Evolutionary conservation across 768 basidiomycete species (phyloP).

Genomic region (Auricularia heimuer): DNA sequence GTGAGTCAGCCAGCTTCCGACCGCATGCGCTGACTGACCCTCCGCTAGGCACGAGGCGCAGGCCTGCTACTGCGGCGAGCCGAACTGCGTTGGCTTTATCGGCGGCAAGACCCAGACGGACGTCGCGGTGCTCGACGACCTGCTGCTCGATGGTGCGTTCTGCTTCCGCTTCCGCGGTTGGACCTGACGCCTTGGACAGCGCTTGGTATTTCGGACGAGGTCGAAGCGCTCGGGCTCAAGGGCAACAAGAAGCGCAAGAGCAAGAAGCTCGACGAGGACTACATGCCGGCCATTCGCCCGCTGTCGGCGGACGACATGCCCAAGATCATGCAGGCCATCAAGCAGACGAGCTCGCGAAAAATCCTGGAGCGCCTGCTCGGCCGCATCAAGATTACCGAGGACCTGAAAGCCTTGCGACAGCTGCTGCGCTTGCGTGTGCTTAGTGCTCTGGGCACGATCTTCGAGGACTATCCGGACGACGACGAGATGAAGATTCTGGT

Average conservation of each 20-base stretch:
- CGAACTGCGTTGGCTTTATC: conserved; percentile 90
- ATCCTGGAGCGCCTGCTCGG: conserved; percentile 76
- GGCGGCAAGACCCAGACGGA: conserved; percentile 99
- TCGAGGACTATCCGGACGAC: conserved; percentile 68
- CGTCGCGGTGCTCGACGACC: conserved; percentile 85
- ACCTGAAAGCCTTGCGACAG: conserved; percentile 65
- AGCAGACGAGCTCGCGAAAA: conserved; percentile 76
- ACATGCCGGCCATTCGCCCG: conserved; percentile 71
- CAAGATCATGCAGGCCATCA: conserved; percentile 83
- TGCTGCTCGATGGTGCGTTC: conserved; percentile 77
- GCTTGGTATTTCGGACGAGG: conserved; percentile 88
- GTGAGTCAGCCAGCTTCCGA: conserved; percentile 34
- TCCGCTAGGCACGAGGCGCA: conserved; percentile 79
- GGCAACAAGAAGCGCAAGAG: conserved; percentile 83
- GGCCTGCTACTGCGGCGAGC: conserved; percentile 88
- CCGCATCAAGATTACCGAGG: conserved; percentile 85
- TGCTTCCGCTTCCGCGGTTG: neutral
- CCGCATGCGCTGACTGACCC: neutral
- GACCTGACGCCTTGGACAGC: conserved; percentile 35
- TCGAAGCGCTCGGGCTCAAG: conserved; percentile 72
- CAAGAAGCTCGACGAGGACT: conserved; percentile 92
- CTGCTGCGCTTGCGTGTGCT: conserved; percentile 90
- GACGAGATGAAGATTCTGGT: conserved; percentile 59
- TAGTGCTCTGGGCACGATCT: conserved; percentile 79
- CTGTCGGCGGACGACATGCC: conserved; percentile 73